phyloP scores from a whole-genome alignment of 2,329 filamentous ascomycete species.

The Hypocreales sp. region DNA sequence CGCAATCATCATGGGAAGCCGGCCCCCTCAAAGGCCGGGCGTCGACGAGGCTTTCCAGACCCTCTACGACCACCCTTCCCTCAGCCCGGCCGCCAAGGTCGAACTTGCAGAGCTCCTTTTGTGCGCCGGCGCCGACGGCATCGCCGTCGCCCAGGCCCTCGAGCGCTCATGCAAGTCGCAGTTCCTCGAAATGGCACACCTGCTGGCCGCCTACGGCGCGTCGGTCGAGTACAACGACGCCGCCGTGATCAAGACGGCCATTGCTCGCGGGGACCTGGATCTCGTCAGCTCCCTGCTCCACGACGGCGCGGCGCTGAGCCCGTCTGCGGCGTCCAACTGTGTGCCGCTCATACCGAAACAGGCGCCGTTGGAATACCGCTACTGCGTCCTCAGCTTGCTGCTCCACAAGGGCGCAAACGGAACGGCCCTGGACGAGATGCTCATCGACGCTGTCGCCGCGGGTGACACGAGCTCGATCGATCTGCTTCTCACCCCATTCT shows the following conservation, averaged over 20 bases:
- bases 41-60: constrained; percentile 34
- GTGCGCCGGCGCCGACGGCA: constrained; percentile 40
- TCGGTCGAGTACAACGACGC: constrained; percentile 39
- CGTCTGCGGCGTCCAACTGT: constrained; percentile 32
- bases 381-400: constrained; percentile 26
- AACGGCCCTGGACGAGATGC: constrained; percentile 26
- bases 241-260: constrained; percentile 29
- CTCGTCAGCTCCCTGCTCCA: constrained; percentile 31
- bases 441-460: constrained; percentile 32
- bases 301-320: constrained; percentile 25
- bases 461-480: constrained; percentile 30
- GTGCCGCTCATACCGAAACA: constrained; percentile 32
- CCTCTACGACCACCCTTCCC: constrained; percentile 27
- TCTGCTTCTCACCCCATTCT: constrained; percentile 33
- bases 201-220: constrained; percentile 37
- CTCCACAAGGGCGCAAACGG: constrained; percentile 36
- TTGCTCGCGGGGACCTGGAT: constrained; percentile 26
- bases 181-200: constrained; percentile 36
- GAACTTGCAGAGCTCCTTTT: constrained; percentile 39
- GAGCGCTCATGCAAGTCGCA: constrained; percentile 30
- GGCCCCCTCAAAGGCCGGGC: constrained; percentile 30
- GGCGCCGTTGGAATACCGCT: constrained; percentile 26
- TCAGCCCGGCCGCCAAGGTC: constrained; percentile 32
- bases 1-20: constrained; percentile 35
- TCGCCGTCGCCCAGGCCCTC: constrained; percentile 30